These are phyloP conservation scores for Pichia sporocuriosa DNA, from an alignment of 805 yeast species.

Conservation along the genomic window DNA sequence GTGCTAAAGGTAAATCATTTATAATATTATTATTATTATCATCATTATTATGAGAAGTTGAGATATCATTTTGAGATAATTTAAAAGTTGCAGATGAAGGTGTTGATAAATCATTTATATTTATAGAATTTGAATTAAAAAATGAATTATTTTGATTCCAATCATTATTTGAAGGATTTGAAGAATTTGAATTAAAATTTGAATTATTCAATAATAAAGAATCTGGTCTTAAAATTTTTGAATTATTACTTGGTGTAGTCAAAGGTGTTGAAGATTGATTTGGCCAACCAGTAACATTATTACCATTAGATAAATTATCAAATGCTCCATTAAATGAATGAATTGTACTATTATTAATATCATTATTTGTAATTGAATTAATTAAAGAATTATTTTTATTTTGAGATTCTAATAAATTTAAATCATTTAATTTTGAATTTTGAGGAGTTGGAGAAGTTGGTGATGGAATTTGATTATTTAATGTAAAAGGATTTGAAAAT, in stretches of 20 bases:
- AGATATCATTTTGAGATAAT: no score
- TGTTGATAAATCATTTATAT: constrained; percentile 8
- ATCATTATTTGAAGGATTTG: constrained; percentile 7
- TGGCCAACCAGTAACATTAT: constrained; percentile 8
- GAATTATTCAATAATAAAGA: constrained; percentile 3
- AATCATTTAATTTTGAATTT: neutral
- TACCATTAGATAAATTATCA: no score
- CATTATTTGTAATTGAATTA: neutral
- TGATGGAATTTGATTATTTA: constrained; percentile 4
- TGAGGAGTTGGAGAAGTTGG: constrained; percentile 9
- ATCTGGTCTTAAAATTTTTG: constrained; percentile 11
- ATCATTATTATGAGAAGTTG: neutral
- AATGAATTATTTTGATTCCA: constrained; percentile 11
- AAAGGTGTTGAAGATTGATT: constrained; percentile 10
- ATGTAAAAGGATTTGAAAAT: constrained; percentile 4
- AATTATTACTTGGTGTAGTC: constrained; percentile 11
- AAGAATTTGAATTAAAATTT: constrained; percentile 1
- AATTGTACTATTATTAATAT: neutral
- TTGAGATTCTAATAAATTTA: no score
- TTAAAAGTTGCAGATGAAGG: constrained; percentile 3
- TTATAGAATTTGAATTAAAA: constrained; percentile 8
- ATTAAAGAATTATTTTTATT: neutral
- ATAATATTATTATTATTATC: neutral
- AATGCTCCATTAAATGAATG: neutral
- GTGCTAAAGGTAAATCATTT: neutral